phyloP scores from a whole-genome alignment of 441 rosid genomes.

The Melastoma candidum region DNA sequence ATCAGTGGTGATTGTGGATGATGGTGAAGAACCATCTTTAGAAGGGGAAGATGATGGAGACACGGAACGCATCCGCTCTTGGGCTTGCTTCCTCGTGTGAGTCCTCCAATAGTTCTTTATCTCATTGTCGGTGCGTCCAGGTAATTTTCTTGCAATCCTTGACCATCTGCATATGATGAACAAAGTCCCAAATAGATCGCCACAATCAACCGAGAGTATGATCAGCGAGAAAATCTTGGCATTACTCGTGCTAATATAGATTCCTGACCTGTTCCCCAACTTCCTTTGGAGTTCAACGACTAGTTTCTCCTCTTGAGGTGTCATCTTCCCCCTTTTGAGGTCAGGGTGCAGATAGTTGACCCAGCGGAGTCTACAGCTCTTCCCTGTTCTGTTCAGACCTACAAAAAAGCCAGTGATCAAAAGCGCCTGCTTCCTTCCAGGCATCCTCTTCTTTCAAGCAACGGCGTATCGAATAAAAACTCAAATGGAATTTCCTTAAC shows the following conservation, averaged over 20 bases:
- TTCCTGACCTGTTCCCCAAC: slow-evolving; percentile 86
- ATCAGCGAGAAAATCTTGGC: no score
- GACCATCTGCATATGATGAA: slow-evolving; percentile 58
- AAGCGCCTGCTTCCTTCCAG: slow-evolving; percentile 40
- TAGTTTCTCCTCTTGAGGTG: slow-evolving; percentile 79
- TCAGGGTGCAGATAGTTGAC: slow-evolving; percentile 97
- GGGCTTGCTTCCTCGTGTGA: slow-evolving; percentile 79
- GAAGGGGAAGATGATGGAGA: slow-evolving; percentile 10
- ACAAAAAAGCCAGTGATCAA: slow-evolving; percentile 63
- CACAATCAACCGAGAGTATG: no score
- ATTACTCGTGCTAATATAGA: neutral
- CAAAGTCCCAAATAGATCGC: no score
- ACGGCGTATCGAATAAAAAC: no score
- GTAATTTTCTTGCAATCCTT: slow-evolving; percentile 75
- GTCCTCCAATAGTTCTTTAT: slow-evolving; percentile 98
- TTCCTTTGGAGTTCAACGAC: slow-evolving; percentile 85
- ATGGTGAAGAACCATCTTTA: slow-evolving; percentile 5
- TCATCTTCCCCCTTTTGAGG: slow-evolving; percentile 87
- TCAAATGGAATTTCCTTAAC: slow-evolving; percentile 13
- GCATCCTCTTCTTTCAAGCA: slow-evolving; percentile 23
- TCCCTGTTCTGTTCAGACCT: slow-evolving; percentile 98
- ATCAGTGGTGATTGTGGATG: slow-evolving; percentile 5
- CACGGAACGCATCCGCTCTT: slow-evolving; percentile 28
- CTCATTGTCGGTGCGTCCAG: slow-evolving; percentile 93
- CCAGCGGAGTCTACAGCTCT: slow-evolving; percentile 99